A percentile compares a stretch with the other conserved stretches of the same genome.
Conservation (phyloP, 306 rosid genomes). For the Prunus mongolica region DNA sequence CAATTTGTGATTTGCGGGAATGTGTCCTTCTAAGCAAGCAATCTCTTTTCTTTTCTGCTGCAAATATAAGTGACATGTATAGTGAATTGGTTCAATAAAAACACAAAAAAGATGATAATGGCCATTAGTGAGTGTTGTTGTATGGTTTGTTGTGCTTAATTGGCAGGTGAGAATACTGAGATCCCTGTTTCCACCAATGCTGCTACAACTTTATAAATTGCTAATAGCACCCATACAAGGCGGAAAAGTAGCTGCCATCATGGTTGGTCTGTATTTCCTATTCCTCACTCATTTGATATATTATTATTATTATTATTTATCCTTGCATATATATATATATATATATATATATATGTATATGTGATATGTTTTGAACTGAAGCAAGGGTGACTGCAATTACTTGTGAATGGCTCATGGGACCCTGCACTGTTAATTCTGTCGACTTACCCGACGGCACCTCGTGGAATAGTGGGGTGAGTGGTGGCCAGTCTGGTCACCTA, state of each 20-base stretch:
- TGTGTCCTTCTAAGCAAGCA: too few species aligned
- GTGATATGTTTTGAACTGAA: conserved; percentile 23
- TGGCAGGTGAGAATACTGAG: conserved; percentile 64
- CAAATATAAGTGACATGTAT: not conserved
- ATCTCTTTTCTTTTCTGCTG: not conserved
- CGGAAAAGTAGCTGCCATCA: conserved; percentile 80
- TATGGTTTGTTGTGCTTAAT: not conserved
- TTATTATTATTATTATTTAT: not conserved
- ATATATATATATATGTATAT: too few species aligned
- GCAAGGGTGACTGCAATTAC: conserved; percentile 93
- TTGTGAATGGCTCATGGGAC: conserved; percentile 97
- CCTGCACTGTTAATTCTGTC: conserved; percentile 68
- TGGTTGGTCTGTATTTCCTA: conserved; percentile 70
- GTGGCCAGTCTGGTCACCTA: not conserved
- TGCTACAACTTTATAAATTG: conserved; percentile 68
- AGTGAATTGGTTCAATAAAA: not conserved
- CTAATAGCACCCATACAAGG: conserved; percentile 69
- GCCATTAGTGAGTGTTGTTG: not conserved
- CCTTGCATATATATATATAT: not conserved
- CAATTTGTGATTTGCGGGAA: too few species aligned
- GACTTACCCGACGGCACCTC: conserved; percentile 64
- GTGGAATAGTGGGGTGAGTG: conserved; percentile 71
- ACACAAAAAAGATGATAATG: not conserved
- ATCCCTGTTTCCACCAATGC: conserved; percentile 78
- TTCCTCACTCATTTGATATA: not conserved